Conservation (phyloP, 2,329 filamentous ascomycete species). For the Cladosporium sp. region DNA sequence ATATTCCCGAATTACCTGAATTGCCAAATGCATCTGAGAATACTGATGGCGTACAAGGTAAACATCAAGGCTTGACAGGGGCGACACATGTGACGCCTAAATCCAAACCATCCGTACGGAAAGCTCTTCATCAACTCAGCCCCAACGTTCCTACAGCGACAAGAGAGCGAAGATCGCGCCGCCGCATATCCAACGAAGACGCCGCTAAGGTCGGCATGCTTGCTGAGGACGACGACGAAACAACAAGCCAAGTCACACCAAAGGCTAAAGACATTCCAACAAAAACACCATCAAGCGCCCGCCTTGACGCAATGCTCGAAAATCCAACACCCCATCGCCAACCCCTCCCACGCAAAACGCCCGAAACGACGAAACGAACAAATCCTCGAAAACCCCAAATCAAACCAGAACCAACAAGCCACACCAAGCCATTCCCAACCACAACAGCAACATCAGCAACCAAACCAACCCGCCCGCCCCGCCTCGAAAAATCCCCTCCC, state of each 20-base stretch:
- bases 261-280: neutral
- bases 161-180: neutral
- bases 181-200: slow-evolving; percentile 14
- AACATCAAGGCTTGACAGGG: neutral
- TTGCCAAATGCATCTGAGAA: neutral
- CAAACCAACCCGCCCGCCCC: neutral
- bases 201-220: slow-evolving; percentile 21
- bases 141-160: slow-evolving; percentile 18
- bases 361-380: neutral
- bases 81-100: neutral
- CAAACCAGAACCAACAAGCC: neutral
- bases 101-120: neutral
- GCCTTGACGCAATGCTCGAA: slow-evolving; percentile 23
- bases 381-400: neutral
- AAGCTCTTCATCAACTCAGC: slow-evolving; percentile 19
- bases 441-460: neutral
- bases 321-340: slow-evolving; percentile 15
- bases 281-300: slow-evolving; percentile 9
- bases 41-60: neutral
- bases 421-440: neutral
- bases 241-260: slow-evolving; percentile 16
- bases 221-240: slow-evolving; percentile 28
- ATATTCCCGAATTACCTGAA: slow-evolving; percentile 5
- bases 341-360: slow-evolving; percentile 1
- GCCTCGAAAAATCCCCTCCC: slow-evolving; percentile 17